Evolutionary conservation across 2,329 filamentous ascomycete species (phyloP).

Genomic region (Sordariomycetes sp.): DNA sequence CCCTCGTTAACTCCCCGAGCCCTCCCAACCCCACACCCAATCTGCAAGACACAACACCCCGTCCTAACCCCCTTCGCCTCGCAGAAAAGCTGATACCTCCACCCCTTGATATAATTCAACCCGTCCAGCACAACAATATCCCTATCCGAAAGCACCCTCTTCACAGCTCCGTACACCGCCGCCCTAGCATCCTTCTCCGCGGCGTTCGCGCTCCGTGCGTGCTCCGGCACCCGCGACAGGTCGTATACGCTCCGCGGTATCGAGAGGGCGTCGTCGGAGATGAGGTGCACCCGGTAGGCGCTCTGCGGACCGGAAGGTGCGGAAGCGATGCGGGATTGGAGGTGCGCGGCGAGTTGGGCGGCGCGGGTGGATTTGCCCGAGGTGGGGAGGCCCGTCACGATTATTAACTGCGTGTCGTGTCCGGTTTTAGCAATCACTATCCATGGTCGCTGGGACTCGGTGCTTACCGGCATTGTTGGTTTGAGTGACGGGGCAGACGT

Average conservation of each 20-base stretch:
- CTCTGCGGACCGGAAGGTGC: constrained; percentile 11
- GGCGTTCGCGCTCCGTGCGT: constrained; percentile 56
- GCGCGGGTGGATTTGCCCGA: constrained; percentile 57
- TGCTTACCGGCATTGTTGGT: constrained; percentile 2
- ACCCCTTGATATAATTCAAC: constrained; percentile 82
- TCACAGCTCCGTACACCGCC: constrained; percentile 63
- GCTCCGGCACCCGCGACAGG: constrained; percentile 41
- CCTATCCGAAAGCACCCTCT: constrained; percentile 56
- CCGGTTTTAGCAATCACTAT: not conserved
- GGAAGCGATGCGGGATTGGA: constrained; percentile 40
- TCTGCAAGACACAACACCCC: constrained; percentile 59
- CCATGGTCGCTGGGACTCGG: not conserved
- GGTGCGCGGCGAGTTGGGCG: constrained; percentile 50
- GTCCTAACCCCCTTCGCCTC: constrained; percentile 71
- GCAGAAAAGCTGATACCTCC: constrained; percentile 75
- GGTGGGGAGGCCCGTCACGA: constrained; percentile 52
- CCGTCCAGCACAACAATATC: constrained; percentile 72
- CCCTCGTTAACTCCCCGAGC: constrained; percentile 46
- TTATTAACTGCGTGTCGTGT: constrained; percentile 39
- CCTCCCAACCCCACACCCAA: constrained; percentile 40
- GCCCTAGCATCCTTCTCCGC: constrained; percentile 75
- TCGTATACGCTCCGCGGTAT: constrained; percentile 62
- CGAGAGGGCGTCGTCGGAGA: constrained; percentile 59
- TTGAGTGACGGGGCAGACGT: not conserved
- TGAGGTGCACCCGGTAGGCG: constrained; percentile 55